phyloP scores from a whole-genome alignment of 805 yeast genomes.

The Zygosaccharomyces bailii region DNA sequence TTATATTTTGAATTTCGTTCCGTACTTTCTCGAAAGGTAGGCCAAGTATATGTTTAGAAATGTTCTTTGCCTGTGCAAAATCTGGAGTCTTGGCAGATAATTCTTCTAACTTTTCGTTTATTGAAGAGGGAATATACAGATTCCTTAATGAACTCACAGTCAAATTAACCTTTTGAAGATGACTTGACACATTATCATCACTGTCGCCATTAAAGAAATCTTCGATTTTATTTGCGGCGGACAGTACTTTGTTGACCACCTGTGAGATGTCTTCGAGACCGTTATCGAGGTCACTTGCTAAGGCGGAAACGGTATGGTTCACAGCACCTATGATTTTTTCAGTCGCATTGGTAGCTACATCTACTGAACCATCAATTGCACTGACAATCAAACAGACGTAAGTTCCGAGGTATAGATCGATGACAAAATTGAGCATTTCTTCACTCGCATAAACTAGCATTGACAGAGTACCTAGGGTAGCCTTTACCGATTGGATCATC shows the following conservation, averaged over 20 bases:
- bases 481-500: slow-evolving; percentile 47
- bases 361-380: slow-evolving; percentile 66
- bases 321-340: slow-evolving; percentile 57
- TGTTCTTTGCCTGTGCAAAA: slow-evolving; percentile 59
- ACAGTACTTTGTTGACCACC: slow-evolving; percentile 53
- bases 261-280: slow-evolving; percentile 61
- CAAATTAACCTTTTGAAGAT: slow-evolving; percentile 49
- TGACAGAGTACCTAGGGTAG: slow-evolving; percentile 42
- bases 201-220: slow-evolving; percentile 52
- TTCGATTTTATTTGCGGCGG: slow-evolving; percentile 50
- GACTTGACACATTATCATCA: slow-evolving; percentile 25
- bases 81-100: slow-evolving; percentile 57
- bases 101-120: slow-evolving; percentile 53
- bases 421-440: slow-evolving; percentile 54
- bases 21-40: slow-evolving; percentile 57
- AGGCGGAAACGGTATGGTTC: slow-evolving; percentile 52
- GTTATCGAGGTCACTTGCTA: slow-evolving; percentile 60
- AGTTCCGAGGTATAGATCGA: slow-evolving; percentile 80
- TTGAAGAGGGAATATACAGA: slow-evolving; percentile 61
- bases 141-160: slow-evolving; percentile 54
- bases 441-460: slow-evolving; percentile 55
- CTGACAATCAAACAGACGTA: slow-evolving; percentile 78
- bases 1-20: slow-evolving; percentile 37
- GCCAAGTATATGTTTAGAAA: slow-evolving; percentile 51
- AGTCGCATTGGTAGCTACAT: slow-evolving; percentile 70